A percentile compares a stretch with the other conserved stretches of the same genome.
These are phyloP conservation scores for Kuraishia hungarica DNA, from an alignment of 805 yeast genomes.

Conservation along the genomic window DNA sequence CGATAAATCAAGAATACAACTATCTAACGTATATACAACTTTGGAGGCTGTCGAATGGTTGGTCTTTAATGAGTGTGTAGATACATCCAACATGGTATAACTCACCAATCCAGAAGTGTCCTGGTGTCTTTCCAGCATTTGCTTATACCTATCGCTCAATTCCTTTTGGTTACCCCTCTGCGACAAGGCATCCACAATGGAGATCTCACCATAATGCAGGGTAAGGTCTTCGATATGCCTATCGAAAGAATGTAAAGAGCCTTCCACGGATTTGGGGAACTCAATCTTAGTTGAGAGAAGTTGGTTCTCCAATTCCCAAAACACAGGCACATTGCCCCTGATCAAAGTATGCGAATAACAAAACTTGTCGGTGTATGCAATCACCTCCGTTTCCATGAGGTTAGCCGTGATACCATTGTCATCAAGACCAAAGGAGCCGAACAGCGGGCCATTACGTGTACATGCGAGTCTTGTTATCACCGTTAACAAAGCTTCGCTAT, in stretches of 20 bases:
- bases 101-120: conserved; percentile 10
- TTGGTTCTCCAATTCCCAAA: conserved; percentile 43
- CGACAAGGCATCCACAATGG: conserved; percentile 41
- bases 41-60: conserved; percentile 14
- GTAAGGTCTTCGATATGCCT: conserved; percentile 39
- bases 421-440: conserved; percentile 52
- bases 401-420: conserved; percentile 46
- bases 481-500: conserved; percentile 32
- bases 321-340: conserved; percentile 47
- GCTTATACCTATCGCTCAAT: conserved; percentile 28
- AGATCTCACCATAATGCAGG: conserved; percentile 41
- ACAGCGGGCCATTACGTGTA: conserved; percentile 27
- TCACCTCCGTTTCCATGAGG: conserved; percentile 43
- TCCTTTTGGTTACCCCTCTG: conserved; percentile 33
- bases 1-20: conserved; percentile 32
- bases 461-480: conserved; percentile 46
- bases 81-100: conserved; percentile 27
- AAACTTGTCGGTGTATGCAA: conserved; percentile 30
- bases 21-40: conserved; percentile 13
- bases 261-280: conserved; percentile 44
- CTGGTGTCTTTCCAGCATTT: conserved; percentile 8
- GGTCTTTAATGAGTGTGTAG: conserved; percentile 26
- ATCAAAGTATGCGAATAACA: conserved; percentile 36
- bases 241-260: conserved; percentile 41
- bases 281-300: conserved; percentile 34